Evolutionary conservation across 306 rosid genomes (phyloP).

Genomic region (Medicago lupulina): DNA sequence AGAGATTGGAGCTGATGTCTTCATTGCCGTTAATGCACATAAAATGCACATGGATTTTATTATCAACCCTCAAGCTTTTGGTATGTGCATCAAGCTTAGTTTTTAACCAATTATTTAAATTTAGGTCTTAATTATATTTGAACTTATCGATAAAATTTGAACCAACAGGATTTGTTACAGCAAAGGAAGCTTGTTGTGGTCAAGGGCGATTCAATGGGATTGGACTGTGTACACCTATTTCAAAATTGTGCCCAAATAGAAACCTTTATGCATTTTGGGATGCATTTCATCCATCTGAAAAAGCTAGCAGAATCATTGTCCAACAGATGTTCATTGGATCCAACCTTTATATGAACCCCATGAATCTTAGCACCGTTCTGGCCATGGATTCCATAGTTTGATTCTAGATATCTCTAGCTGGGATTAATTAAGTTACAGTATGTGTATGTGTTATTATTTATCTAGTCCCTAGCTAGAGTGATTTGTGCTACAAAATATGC

Average conservation of each 20-base stretch:
- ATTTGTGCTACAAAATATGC: conserved; percentile 5
- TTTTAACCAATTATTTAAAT: neutral
- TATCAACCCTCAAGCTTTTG: conserved; percentile 60
- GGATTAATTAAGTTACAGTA: neutral
- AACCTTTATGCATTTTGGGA: conserved; percentile 78
- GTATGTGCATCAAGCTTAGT: conserved; percentile 34
- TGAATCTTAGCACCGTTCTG: conserved; percentile 73
- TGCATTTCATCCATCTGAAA: conserved; percentile 77
- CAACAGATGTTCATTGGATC: conserved; percentile 64
- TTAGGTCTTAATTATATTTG: neutral
- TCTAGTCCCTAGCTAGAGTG: conserved; percentile 4
- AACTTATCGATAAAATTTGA: neutral
- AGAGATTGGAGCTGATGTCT: conserved; percentile 56
- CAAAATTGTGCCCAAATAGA: conserved; percentile 73
- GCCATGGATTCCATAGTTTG: conserved; percentile 51
- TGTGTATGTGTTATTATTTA: conserved; percentile 1
- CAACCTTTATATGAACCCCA: conserved; percentile 61
- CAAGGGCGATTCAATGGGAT: conserved; percentile 84
- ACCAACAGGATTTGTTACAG: conserved; percentile 60
- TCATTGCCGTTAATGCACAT: conserved; percentile 63
- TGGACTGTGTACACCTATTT: conserved; percentile 67
- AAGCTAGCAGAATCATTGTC: conserved; percentile 65
- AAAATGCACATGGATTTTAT: conserved; percentile 72
- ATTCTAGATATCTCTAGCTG: neutral
- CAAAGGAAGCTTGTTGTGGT: conserved; percentile 80